These are phyloP conservation scores for Oryza longistaminata DNA, from an alignment of 176 grass and related monocot species.

Conservation along the genomic window DNA sequence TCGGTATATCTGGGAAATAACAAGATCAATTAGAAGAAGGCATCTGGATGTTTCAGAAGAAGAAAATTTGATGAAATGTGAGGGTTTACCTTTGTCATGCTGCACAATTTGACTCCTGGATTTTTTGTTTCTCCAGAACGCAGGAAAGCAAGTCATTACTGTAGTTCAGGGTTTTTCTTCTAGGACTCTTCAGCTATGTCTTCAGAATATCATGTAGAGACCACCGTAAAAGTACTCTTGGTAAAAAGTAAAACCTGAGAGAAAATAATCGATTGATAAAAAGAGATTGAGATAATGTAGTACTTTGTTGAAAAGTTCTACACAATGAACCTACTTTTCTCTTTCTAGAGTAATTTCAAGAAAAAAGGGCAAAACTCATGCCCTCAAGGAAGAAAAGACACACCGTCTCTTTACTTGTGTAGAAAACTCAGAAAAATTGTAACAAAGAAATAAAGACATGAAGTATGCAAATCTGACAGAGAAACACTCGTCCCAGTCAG, in stretches of 20 bases:
- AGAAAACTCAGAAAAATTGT: background rate
- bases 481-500: background rate
- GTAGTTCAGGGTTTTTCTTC: background rate
- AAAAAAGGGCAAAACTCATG: background rate
- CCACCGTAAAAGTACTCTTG: too few relatives aligned
- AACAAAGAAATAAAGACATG: background rate
- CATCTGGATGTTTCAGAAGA: conserved; percentile 10
- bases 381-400: background rate
- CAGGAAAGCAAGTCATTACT: conserved; percentile 55
- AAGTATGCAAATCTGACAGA: background rate
- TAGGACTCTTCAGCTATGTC: conserved; percentile 10
- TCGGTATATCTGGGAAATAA: conserved; percentile 39
- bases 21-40: conserved; percentile 13
- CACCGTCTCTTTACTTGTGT: background rate
- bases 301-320: background rate
- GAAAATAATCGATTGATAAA: background rate
- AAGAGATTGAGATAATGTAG: background rate
- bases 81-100: conserved; percentile 48
- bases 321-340: background rate
- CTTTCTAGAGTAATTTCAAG: conserved; percentile 1
- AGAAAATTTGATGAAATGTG: conserved; percentile 1
- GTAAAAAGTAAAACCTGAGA: conserved; percentile 5
- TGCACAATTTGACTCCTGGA: conserved; percentile 38
- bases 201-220: background rate
- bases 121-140: conserved; percentile 44